Evolutionary conservation across 1,284 basidiomycete genomes (phyloP).

Genomic region (Phellopilus nigrolimitatus): DNA sequence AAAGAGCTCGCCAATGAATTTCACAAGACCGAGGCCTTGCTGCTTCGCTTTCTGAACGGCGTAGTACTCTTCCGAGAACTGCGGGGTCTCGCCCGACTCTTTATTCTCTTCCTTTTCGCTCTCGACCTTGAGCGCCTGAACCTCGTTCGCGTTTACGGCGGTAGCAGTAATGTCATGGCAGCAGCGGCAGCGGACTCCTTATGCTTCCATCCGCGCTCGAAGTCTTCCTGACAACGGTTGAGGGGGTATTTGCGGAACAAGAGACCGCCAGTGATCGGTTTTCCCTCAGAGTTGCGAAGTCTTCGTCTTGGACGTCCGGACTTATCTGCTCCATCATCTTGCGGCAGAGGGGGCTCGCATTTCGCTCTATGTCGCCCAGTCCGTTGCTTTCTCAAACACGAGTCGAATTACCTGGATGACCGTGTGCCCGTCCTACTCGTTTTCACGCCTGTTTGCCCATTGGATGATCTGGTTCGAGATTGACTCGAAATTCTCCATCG

Average conservation of each 20-base stretch:
- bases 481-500: slow-evolving; percentile 94
- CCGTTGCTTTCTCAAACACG: slow-evolving; percentile 96
- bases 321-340: slow-evolving; percentile 92
- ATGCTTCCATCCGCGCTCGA: slow-evolving; percentile 65
- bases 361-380: slow-evolving; percentile 94
- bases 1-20: slow-evolving; percentile 97
- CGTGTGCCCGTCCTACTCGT: slow-evolving; percentile 90
- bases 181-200: slow-evolving; percentile 28
- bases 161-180: too few relatives aligned
- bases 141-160: slow-evolving; percentile 51
- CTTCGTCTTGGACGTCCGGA: slow-evolving; percentile 81
- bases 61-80: slow-evolving; percentile 97
- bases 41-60: slow-evolving; percentile 96
- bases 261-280: slow-evolving; percentile 72
- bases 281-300: slow-evolving; percentile 71
- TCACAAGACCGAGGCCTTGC: slow-evolving; percentile 92
- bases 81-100: slow-evolving; percentile 47
- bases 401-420: slow-evolving; percentile 94
- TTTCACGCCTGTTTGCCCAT: slow-evolving; percentile 92
- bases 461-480: slow-evolving; percentile 90
- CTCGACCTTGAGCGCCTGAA: slow-evolving; percentile 56
- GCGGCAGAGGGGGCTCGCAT: slow-evolving; percentile 94
- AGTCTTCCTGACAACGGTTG: slow-evolving; percentile 66
- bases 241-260: slow-evolving; percentile 68
- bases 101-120: slow-evolving; percentile 49